Conservation (phyloP, 2,329 filamentous ascomycete species). For the Cordyceps militaris region DNA sequence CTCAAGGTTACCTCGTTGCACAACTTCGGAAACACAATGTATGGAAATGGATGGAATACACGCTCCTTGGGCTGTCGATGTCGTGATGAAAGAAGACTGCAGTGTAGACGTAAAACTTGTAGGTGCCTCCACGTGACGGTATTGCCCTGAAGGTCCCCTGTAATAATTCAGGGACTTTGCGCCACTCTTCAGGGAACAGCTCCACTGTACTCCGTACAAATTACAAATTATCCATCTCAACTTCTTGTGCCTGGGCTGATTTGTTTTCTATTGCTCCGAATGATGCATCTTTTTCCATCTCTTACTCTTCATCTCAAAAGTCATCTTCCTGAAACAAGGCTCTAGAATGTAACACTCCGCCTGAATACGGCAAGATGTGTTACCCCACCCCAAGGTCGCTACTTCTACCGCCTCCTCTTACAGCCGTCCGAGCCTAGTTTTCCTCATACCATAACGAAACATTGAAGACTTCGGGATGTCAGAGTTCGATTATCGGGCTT, state of each 20-base stretch:
- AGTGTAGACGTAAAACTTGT: neutral
- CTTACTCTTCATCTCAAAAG: too few relatives aligned
- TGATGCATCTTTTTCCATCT: too few relatives aligned
- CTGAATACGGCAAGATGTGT: neutral
- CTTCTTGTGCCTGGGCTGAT: neutral
- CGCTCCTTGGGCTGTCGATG: neutral
- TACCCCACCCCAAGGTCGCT: neutral
- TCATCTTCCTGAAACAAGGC: neutral
- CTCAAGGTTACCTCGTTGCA: neutral
- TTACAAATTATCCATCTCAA: neutral
- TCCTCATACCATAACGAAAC: neutral
- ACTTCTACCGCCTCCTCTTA: neutral
- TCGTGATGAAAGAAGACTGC: neutral
- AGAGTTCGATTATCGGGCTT: neutral
- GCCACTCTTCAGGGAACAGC: conserved; percentile 4
- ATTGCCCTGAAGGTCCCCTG: neutral
- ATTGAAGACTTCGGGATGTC: neutral
- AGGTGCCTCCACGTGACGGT: neutral
- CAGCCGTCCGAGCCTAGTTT: neutral
- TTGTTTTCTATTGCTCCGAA: neutral
- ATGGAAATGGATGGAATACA: too few relatives aligned
- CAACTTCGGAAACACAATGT: neutral
- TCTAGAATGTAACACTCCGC: neutral
- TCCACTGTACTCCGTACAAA: neutral
- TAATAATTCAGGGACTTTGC: neutral